Base-by-base conservation (phyloP, 2,329 filamentous ascomycete species). In the Ceratocystis smalleyi region DNA sequence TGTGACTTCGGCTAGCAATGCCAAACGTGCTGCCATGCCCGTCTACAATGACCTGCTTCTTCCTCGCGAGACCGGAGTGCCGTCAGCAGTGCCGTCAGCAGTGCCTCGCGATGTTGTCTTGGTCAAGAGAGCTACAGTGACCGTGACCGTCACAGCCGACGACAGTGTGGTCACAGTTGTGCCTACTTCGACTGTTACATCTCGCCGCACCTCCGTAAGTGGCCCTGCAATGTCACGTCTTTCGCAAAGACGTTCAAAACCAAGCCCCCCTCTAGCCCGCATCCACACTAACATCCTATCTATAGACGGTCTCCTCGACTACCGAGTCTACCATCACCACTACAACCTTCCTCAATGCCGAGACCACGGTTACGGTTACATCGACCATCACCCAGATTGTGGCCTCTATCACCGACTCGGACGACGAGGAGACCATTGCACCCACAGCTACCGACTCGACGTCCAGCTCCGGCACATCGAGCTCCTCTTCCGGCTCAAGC, bases 321-420 rank as follows among this genome's bases (percentile, higher is more conserved):
- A 64, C 69, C 19, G 74, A 73, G 43, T 68, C 68, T 10, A 61
- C 65, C 51, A 65, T 70, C 57, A 49, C 66, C n/a, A 67, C 64
- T 17, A 68, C 66, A 17, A 63, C 47, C 5, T 69, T 62, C 65
- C 64, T 65, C 51, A 74, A 73, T 67, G 75, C 76, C 64, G 72
- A 69, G 65, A 73, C 74, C 54, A 77, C 75, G 5, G 54, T 72
- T 27, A 76, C 75, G 30, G 67, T 70, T 24, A 77, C 75, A 12
- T 74, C 73, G 67, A 75, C 73, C 17, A 69, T 75, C 51, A 70
- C 70, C 49, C 57, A 65, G 40, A 51, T 63, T 43, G 61, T 70
- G 57, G 45, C 64, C n/a, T 68, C 65, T 17, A 68, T 66, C 15
- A 63, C 47, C 15, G 75, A 75, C n/a, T 73, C 73, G 68, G 75